Conservation (phyloP, 371 early-diverging fungal genomes). For the Quaeritorhiza haematococci region DNA sequence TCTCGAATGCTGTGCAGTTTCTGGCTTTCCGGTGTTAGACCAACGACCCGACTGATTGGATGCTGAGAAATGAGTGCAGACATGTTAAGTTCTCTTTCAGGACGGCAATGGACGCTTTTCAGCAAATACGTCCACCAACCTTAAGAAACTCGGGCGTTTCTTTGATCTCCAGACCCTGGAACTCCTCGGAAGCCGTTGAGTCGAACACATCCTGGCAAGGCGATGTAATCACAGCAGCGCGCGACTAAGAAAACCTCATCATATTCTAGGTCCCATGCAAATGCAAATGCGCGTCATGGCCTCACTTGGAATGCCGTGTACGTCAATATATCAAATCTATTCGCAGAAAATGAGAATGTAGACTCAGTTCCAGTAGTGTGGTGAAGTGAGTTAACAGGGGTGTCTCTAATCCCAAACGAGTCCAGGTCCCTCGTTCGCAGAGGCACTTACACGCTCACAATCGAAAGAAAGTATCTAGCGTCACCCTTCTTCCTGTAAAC, state of each 20-base stretch:
- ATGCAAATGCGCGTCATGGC: no score
- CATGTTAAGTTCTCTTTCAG: no score
- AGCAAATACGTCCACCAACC: not conserved
- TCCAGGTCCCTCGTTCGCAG: no score
- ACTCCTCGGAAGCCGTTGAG: not conserved
- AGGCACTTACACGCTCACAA: slow-evolving; percentile 4
- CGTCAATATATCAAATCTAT: slow-evolving; percentile 3
- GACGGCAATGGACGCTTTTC: no score
- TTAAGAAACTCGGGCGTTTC: not conserved
- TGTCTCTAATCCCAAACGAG: no score
- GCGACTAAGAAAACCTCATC: no score
- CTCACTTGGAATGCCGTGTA: slow-evolving; percentile 8
- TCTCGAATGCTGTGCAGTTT: not conserved
- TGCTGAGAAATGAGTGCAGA: no score
- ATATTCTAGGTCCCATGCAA: no score
- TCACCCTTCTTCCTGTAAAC: not conserved
- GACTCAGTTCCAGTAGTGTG: not conserved
- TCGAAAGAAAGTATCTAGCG: not conserved
- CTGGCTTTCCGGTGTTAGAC: not conserved
- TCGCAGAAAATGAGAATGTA: no score
- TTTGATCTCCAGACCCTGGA: not conserved
- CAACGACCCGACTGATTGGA: slow-evolving; percentile 2
- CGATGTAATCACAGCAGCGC: no score
- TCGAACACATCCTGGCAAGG: no score
- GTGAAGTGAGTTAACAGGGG: no score